These are phyloP conservation scores for Chrysanthemum seticuspe DNA, from an alignment of 129 eudicot genomes.

Conservation along the genomic window DNA sequence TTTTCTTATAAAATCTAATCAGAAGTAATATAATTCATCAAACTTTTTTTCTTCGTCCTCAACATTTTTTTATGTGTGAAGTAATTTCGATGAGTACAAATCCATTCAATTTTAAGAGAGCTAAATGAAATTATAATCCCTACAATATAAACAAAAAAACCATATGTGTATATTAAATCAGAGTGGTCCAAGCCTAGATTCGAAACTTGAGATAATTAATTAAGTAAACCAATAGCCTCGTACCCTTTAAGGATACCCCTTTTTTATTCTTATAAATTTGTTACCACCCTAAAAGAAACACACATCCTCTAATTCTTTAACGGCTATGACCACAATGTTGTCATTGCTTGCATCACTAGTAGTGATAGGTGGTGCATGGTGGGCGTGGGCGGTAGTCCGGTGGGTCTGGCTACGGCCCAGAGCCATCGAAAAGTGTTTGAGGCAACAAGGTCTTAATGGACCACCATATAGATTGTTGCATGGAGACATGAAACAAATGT, in stretches of 20 bases:
- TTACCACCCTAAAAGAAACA: constrained; percentile 27
- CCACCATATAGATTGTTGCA: constrained; percentile 51
- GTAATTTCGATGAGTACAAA: not conserved
- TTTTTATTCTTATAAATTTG: constrained; percentile 29
- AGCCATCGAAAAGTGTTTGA: constrained; percentile 50
- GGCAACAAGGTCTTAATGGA: constrained; percentile 67
- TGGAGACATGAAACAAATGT: constrained; percentile 64
- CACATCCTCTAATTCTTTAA: constrained; percentile 3
- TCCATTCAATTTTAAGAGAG: not conserved
- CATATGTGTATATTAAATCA: constrained; percentile 4
- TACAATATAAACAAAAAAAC: not conserved
- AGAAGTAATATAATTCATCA: too few relatives aligned
- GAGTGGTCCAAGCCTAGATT: constrained; percentile 38
- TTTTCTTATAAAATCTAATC: too few relatives aligned
- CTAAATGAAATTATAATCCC: not conserved
- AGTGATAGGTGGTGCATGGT: constrained; percentile 28
- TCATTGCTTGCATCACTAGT: constrained; percentile 21
- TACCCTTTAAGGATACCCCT: constrained; percentile 39
- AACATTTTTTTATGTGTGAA: not conserved
- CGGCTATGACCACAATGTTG: constrained; percentile 16
- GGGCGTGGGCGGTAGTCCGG: constrained; percentile 47
- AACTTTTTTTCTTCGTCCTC: too few relatives aligned
- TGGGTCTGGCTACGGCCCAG: constrained; percentile 75
- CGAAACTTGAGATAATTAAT: constrained; percentile 23
- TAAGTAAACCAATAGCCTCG: constrained; percentile 32